A percentile compares a stretch with the other conserved stretches of the same genome.
Evolutionary conservation across 345 rosid species (phyloP).

Genomic region (Kernera saxatilis): DNA sequence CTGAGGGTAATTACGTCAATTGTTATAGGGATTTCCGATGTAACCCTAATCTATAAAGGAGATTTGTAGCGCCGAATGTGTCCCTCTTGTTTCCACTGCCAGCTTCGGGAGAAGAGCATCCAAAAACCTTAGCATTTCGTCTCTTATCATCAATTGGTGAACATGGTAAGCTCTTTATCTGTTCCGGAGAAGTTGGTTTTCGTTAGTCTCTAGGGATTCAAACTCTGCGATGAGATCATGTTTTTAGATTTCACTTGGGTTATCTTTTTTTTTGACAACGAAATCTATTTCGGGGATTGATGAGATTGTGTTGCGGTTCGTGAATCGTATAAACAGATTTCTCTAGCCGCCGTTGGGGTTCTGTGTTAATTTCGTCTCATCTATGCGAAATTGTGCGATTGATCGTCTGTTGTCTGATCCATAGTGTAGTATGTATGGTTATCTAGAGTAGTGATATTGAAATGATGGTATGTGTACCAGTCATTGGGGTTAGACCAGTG

Average conservation of each 20-base stretch:
- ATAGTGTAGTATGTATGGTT: neutral
- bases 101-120: neutral
- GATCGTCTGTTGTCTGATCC: neutral
- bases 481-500: neutral
- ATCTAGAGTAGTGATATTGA: neutral
- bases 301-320: neutral
- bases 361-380: neutral
- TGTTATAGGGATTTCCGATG: neutral
- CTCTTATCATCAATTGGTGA: slow-evolving; percentile 4
- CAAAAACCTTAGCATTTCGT: neutral
- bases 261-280: too few relatives aligned
- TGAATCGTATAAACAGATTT: neutral
- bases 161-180: slow-evolving; percentile 21
- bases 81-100: neutral
- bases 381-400: neutral
- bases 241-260: neutral
- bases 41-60: slow-evolving; percentile 25
- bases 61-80: neutral
- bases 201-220: neutral
- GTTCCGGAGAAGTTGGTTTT: neutral
- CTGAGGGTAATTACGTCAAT: slow-evolving; percentile 17
- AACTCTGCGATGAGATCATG: neutral
- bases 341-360: neutral
- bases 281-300: neutral
- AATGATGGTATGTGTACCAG: neutral